Evolutionary conservation across 179 eudicot species (phyloP).

Genomic region (Spinacia oleracea): DNA sequence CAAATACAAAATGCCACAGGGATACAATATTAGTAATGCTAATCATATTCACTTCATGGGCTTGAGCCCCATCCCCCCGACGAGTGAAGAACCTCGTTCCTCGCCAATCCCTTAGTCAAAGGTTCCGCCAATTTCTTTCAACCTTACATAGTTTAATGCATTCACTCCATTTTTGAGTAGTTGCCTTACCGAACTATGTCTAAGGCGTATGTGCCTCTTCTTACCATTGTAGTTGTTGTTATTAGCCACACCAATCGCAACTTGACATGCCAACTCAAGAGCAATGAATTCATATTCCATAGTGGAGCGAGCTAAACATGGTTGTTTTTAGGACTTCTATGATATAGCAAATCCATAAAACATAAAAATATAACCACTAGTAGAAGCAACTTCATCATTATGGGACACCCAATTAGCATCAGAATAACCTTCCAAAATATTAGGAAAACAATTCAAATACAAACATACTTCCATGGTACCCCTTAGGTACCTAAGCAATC

Average conservation of each 20-base stretch:
- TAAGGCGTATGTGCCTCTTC: too few species aligned
- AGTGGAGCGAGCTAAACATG: too few species aligned
- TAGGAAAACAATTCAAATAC: not conserved
- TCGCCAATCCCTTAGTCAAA: not conserved
- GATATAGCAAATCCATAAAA: not conserved
- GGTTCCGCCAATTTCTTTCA: not conserved
- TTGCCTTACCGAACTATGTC: too few species aligned
- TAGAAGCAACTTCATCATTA: not conserved
- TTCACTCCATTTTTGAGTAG: too few species aligned
- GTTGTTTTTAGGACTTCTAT: too few species aligned
- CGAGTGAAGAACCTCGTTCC: not conserved
- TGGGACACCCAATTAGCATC: conserved; percentile 5
- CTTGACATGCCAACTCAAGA: not conserved
- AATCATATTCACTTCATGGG: not conserved
- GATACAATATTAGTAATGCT: not conserved
- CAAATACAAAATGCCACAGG: not conserved
- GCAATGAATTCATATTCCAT: not conserved
- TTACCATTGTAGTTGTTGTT: too few species aligned
- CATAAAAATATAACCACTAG: conserved; percentile 11
- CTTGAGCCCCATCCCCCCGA: not conserved
- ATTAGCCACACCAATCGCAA: too few species aligned
- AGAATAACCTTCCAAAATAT: not conserved
- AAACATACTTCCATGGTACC: not conserved
- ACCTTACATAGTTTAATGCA: too few species aligned
- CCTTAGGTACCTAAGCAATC: not conserved